phyloP scores from a whole-genome alignment of 169 alveolate genomes.

The Besnoitia besnoiti region DNA sequence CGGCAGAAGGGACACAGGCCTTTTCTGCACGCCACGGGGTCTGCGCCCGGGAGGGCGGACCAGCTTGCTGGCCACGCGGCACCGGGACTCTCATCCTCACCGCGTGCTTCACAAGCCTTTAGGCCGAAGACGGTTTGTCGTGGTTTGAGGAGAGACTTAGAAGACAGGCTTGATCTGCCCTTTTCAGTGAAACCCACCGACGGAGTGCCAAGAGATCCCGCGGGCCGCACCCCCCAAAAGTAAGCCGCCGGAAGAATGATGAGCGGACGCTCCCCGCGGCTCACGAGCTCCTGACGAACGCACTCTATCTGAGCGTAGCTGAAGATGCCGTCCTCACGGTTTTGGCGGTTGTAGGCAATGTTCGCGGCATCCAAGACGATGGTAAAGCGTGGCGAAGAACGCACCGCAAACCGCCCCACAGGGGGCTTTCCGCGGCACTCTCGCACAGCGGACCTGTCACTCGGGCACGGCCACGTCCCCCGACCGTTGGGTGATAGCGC shows the following conservation, averaged over 20 bases:
- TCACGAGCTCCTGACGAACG: slow-evolving; percentile 27
- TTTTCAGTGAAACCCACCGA: background rate
- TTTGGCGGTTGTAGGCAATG: slow-evolving; percentile 52
- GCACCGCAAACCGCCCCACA: too few species aligned
- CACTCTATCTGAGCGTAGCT: slow-evolving; percentile 42
- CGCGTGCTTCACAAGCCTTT: background rate
- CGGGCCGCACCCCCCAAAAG: slow-evolving; percentile 34
- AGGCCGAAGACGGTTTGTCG: background rate
- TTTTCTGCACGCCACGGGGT: background rate
- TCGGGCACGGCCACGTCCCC: too few species aligned
- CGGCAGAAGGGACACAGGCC: slow-evolving; percentile 33
- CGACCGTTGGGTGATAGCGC: too few species aligned
- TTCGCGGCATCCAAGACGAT: slow-evolving; percentile 46
- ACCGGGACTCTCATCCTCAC: background rate
- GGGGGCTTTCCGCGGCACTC: too few species aligned
- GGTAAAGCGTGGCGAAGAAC: slow-evolving; percentile 29
- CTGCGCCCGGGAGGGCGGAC: background rate
- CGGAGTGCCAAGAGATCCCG: background rate
- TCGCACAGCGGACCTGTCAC: too few species aligned
- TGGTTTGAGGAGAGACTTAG: background rate
- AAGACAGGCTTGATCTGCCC: background rate
- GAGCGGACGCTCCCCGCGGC: slow-evolving; percentile 46
- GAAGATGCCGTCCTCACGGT: slow-evolving; percentile 20
- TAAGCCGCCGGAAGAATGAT: slow-evolving; percentile 39
- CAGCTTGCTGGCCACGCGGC: background rate